Conservation (phyloP, 257 asterid species). For the Eustoma russellianum region DNA sequence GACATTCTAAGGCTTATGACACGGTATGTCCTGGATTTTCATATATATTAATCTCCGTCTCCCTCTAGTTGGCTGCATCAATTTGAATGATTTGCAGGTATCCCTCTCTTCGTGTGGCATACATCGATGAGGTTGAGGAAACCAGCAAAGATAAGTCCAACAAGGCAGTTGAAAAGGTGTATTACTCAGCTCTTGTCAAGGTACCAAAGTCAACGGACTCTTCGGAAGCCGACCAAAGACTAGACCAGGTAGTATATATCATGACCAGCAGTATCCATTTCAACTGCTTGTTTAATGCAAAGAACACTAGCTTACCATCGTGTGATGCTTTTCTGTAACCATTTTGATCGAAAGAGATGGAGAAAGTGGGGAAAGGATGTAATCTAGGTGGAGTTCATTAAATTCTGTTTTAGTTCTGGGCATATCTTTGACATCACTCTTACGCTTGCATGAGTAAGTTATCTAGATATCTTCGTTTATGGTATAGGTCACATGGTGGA, state of each 20-base stretch:
- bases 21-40: conserved; percentile 33
- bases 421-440: too few relatives aligned
- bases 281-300: neutral
- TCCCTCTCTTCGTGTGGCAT: conserved; percentile 98
- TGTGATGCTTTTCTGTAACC: neutral
- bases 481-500: too few relatives aligned
- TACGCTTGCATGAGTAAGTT: too few relatives aligned
- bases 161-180: conserved; percentile 67
- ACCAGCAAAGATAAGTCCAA: conserved; percentile 43
- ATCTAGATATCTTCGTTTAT: too few relatives aligned
- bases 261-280: neutral
- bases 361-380: too few relatives aligned
- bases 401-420: too few relatives aligned
- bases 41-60: conserved; percentile 13
- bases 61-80: conserved; percentile 13
- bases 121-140: conserved; percentile 89
- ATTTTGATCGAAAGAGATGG: neutral
- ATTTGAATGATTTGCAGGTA: conserved; percentile 47
- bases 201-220: conserved; percentile 90
- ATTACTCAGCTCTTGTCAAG: conserved; percentile 92
- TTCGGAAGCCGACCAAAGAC: conserved; percentile 76
- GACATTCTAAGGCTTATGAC: conserved; percentile 93
- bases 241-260: conserved; percentile 61
- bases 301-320: neutral
- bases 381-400: too few relatives aligned